Evolutionary conservation across 192 early-diverging fungal genomes (phyloP).

Genomic region (Rhizophagus clarus): DNA sequence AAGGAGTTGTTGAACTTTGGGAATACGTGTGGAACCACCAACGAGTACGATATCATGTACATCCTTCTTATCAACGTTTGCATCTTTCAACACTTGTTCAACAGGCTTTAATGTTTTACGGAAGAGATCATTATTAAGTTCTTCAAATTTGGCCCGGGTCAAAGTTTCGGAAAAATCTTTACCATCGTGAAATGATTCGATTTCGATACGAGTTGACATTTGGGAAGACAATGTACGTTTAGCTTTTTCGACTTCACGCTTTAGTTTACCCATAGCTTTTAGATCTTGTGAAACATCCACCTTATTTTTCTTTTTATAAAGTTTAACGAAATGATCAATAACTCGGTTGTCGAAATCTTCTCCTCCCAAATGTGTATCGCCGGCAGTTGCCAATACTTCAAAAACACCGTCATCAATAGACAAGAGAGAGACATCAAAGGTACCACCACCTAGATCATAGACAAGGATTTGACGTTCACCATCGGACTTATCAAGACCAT

Average conservation of each 20-base stretch:
- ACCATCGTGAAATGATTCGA: constrained; percentile 89
- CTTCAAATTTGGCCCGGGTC: constrained; percentile 97
- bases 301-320: constrained; percentile 89
- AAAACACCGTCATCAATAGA: constrained; percentile 97
- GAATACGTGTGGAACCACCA: constrained; percentile 98
- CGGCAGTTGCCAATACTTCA: constrained; percentile 92
- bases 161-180: constrained; percentile 91
- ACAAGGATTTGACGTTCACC: constrained; percentile 92
- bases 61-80: constrained; percentile 78
- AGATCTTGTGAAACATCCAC: constrained; percentile 81
- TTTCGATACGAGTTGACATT: constrained; percentile 89
- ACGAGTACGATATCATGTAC: constrained; percentile 97
- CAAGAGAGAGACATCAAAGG: constrained; percentile 97
- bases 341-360: constrained; percentile 98
- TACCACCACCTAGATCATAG: constrained; percentile 97
- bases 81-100: constrained; percentile 92
- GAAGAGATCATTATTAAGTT: constrained; percentile 92
- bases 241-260: constrained; percentile 95
- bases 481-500: constrained; percentile 92
- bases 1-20: constrained; percentile 92
- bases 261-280: constrained; percentile 93
- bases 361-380: constrained; percentile 97
- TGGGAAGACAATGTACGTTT: constrained; percentile 95
- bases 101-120: constrained; percentile 93
- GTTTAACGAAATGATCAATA: constrained; percentile 90